Percentiles rank a stretch among this genome's conserved stretches.
These are phyloP conservation scores for Myrica gale DNA, from an alignment of 306 rosid species.

Conservation along the genomic window DNA sequence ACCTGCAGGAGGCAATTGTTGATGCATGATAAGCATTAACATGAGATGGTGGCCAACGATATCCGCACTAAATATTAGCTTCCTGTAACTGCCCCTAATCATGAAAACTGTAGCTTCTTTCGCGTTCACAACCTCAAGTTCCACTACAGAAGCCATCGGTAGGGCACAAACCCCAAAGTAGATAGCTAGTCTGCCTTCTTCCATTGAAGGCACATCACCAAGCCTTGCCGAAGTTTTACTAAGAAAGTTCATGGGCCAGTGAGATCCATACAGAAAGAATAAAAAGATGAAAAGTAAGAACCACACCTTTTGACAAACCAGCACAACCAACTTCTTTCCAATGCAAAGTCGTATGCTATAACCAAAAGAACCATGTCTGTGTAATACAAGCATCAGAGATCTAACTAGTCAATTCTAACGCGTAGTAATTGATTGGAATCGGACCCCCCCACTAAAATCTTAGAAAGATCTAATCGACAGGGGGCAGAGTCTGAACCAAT, in stretches of 20 bases:
- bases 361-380: constrained; percentile 43
- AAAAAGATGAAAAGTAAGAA: constrained; percentile 23
- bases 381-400: constrained; percentile 51
- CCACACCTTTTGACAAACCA: constrained; percentile 49
- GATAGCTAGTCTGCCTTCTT: neutral
- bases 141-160: neutral
- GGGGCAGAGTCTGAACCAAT: constrained; percentile 35
- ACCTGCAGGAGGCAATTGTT: neutral
- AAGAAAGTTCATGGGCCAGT: constrained; percentile 25
- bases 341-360: constrained; percentile 21
- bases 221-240: constrained; percentile 25
- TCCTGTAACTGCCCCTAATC: neutral
- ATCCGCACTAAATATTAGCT: constrained; percentile 7
- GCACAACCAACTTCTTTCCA: constrained; percentile 33
- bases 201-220: neutral
- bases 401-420: constrained; percentile 47
- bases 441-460: constrained; percentile 58
- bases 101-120: neutral
- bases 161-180: neutral
- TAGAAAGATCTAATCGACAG: constrained; percentile 29
- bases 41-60: neutral
- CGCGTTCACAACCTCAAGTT: neutral
- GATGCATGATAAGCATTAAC: neutral
- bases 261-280: constrained; percentile 18
- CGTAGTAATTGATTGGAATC: constrained; percentile 42